Percentiles rank a stretch among this genome's conserved stretches.
Evolutionary conservation across 768 basidiomycete genomes (phyloP).

Genomic region (Suillus discolor): DNA sequence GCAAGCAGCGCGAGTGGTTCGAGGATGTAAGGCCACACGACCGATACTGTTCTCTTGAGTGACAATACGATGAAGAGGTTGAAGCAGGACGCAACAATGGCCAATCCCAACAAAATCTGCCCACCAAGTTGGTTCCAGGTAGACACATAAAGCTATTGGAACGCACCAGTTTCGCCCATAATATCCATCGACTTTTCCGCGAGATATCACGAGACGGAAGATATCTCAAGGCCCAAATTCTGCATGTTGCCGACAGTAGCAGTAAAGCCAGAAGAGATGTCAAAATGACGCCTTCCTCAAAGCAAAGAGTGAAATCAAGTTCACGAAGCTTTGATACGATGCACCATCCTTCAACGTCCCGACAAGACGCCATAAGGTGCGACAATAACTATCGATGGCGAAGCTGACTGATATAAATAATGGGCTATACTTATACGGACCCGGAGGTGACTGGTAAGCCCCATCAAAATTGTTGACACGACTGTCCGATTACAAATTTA

Average conservation of each 20-base stretch:
- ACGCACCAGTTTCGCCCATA: conserved; percentile 71
- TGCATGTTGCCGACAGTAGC: conserved; percentile 43
- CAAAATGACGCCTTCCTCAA: conserved; percentile 73
- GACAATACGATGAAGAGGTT: conserved; percentile 43
- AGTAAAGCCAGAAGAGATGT: conserved; percentile 52
- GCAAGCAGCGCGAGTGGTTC: conserved; percentile 57
- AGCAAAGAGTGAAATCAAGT: conserved; percentile 83
- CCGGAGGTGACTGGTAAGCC: neutral
- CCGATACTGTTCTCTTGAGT: conserved; percentile 39
- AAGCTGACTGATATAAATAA: neutral
- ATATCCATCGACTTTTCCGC: conserved; percentile 50
- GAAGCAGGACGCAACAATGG: conserved; percentile 47
- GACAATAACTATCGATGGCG: neutral
- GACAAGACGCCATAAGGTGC: conserved; percentile 46
- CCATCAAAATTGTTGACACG: neutral
- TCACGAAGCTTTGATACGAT: conserved; percentile 56
- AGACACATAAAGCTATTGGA: neutral
- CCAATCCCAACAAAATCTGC: conserved; percentile 51
- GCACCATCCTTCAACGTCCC: conserved; percentile 66
- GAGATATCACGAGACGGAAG: conserved; percentile 36
- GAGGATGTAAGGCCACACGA: conserved; percentile 55
- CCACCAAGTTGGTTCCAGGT: neutral
- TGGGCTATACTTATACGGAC: too few relatives aligned
- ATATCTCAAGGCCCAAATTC: conserved; percentile 34
- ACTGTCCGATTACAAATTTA: neutral